Base-by-base conservation (phyloP, 2,329 filamentous ascomycete genomes). In the Podosphaera leucotricha region DNA sequence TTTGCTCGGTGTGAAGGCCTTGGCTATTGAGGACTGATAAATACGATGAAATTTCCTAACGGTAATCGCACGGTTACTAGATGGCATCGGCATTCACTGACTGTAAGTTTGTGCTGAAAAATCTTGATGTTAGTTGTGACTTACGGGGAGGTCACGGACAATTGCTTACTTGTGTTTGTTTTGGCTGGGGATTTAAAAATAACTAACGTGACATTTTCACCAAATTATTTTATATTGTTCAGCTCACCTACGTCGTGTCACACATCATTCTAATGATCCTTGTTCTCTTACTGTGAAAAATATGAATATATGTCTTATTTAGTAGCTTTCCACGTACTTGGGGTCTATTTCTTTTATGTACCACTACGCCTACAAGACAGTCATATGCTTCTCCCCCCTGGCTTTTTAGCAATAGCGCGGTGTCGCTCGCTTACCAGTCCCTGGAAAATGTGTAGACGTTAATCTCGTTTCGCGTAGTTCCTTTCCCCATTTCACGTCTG, bases 1-100 rank as follows among this genome's bases (percentile, higher is more conserved):
- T 61, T 55, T 93, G 47, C 74, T 93, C 6, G 86, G 86, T 13
- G 67, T 79, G 45, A 87, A 83, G 67, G 81, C 78, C 10, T 63
- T 83, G 61, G 73, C 78, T 21, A 67, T 92, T 49, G 85, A 93
- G 67, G 75, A 70, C 54, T 80, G 38, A 41, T 28, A 28, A 41
- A 15, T 16, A 1, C 20, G 26, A 16, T 13, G 11, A 20, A 21
- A 10, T 13, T 19, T 13, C 37, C 7, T 38, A 16, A 11, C 3
- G 16, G 16, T 16, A 20, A 6, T 38, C 20, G 37, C 18, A 19
- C 18, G 11, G 37, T n/a, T 13, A 11, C 13, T 3, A 2, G 38
- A 18, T 24, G 22, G 22, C 22, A 24, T n/a, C n/a, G 22, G 22
- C 22, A 8, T 16, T 16, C 8, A 5, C 11, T 22, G 16, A 38